Conservation (phyloP, 305 asterid species). For the Galium porrigens region DNA sequence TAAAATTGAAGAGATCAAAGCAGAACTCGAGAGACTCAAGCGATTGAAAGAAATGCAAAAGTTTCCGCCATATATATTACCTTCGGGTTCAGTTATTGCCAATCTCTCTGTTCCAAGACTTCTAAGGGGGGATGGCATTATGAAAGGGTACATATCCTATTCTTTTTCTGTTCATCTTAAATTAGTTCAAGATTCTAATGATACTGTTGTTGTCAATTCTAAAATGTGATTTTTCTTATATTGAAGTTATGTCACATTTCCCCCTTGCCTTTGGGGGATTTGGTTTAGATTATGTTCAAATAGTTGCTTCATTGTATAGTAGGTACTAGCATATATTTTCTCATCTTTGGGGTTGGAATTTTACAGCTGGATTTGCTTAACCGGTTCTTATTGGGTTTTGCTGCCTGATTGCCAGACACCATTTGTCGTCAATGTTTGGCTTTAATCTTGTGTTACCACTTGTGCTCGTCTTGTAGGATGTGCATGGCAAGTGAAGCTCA, state of each 20-base stretch:
- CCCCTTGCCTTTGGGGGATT: neutral
- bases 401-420: neutral
- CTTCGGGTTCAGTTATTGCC: constrained; percentile 74
- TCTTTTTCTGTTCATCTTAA: neutral
- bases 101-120: constrained; percentile 63
- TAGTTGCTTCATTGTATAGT: neutral
- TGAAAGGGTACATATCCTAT: constrained; percentile 54
- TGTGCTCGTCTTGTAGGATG: constrained; percentile 50
- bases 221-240: neutral
- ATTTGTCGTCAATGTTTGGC: neutral
- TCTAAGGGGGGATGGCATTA: constrained; percentile 71
- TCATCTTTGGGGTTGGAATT: neutral
- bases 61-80: constrained; percentile 38
- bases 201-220: neutral
- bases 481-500: constrained; percentile 81
- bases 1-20: constrained; percentile 75
- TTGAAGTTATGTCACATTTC: neutral
- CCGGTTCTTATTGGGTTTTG: neutral
- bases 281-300: neutral
- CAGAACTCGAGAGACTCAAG: constrained; percentile 75
- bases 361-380: neutral
- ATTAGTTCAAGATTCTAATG: neutral
- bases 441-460: constrained; percentile 16
- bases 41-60: constrained; percentile 61
- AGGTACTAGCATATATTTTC: neutral